Conservation (phyloP, 1,284 basidiomycete species). For the Fomitopsis palustris region DNA sequence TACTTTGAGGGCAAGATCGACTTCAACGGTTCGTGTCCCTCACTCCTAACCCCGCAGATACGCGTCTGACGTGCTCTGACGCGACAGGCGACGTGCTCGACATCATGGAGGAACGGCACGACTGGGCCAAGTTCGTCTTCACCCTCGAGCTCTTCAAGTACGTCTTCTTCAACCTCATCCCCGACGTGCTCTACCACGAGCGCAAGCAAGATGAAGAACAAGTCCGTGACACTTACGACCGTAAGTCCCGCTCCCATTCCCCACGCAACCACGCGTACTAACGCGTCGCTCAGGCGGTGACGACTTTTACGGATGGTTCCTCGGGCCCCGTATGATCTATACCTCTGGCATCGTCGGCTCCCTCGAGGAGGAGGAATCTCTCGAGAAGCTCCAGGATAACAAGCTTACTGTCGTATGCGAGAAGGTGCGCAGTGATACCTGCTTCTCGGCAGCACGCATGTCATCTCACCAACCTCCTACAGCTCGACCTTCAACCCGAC, state of each 20-base stretch:
- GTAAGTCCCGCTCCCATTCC: conserved; percentile 39
- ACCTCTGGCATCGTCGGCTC: conserved; percentile 89
- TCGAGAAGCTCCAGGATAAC: conserved; percentile 98
- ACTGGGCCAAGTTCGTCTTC: conserved; percentile 91
- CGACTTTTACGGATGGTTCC: conserved; percentile 95
- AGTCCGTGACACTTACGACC: conserved; percentile 96
- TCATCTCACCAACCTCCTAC: not conserved
- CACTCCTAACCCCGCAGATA: conserved; percentile 9
- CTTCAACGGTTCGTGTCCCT: conserved; percentile 71
- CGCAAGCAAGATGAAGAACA: conserved; percentile 92
- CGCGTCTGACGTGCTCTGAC: conserved; percentile 7
- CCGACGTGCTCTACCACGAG: conserved; percentile 92
- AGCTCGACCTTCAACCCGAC: conserved; percentile 77
- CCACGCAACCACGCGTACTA: conserved; percentile 16
- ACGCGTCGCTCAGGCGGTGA: conserved; percentile 58
- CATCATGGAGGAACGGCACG: conserved; percentile 90
- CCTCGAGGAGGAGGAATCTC: conserved; percentile 74
- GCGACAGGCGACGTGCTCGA: conserved; percentile 85
- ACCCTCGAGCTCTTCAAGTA: conserved; percentile 92
- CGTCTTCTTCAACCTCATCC: conserved; percentile 85
- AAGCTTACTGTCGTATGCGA: conserved; percentile 94
- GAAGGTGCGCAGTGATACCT: conserved; percentile 45
- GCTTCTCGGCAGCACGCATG: not conserved
- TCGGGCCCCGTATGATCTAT: conserved; percentile 96
- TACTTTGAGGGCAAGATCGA: conserved; percentile 98